Evolutionary conservation across 2,329 filamentous ascomycete genomes (phyloP), one percentile per base, ranked within the genome.

Genomic region (Ceratocystis destructans): DNA sequence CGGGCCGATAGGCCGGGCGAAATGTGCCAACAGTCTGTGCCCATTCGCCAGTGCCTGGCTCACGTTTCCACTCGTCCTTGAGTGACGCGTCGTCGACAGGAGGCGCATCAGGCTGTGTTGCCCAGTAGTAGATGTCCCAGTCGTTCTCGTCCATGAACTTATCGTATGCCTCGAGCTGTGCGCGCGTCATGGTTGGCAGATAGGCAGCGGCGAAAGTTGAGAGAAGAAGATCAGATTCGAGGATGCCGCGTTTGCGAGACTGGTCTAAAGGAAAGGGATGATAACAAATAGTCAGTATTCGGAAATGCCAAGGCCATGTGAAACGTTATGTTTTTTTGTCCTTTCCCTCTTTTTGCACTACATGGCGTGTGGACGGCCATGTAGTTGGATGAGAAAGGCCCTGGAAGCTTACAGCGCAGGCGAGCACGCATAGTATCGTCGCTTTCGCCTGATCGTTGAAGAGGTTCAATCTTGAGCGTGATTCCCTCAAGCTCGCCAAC

Each of bases 41-140:
- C 94, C 94, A 99, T 79, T 99, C 94, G 69, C 92, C 91, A 74
- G 69, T 68, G 62, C 75, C 71, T 63, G 76, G 72, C 68, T 76
- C 72, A 65, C 74, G 74, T 62, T 72, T 74, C 65, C 67, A 73
- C 71, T 72, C 71, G 63, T 75, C 72, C 25, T 70, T 44, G 69
- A 25, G 69, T 44, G 63, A 68, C 37, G 64, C 67, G 25, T 61
- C 69, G 66, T 66, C 66, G 55, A 68, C 70, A 31, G 44, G 84
- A n/a, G 82, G 82, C 1, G 80, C 78, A 3, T 82, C 77, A 71
- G 90, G 86, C 76, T 99, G 94, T 17, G 94, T 99, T 2, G 89
- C 90, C 94, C 94, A 99, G 82, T 99, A 99, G 81, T 99, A 99
- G 69, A 99, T 96, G 75, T 99, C 94, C 94, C 94, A 99, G 79